Conservation (phyloP, 805 yeast genomes). For the Cephaloascus albidus region DNA sequence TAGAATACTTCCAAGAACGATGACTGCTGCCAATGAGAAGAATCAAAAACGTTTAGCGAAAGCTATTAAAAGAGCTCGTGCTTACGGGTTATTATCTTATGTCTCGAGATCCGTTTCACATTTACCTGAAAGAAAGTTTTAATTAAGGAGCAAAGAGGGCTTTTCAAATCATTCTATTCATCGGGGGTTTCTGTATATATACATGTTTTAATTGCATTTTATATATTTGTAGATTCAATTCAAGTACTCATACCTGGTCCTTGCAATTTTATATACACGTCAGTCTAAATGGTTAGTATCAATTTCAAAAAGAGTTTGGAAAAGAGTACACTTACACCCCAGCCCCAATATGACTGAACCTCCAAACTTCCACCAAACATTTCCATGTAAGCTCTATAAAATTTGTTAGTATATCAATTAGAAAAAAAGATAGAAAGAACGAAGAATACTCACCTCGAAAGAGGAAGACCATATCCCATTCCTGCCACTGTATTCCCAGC, state of each 20-base stretch:
- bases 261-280: constrained; percentile 49
- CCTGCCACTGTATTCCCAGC: constrained; percentile 78
- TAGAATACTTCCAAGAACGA: constrained; percentile 62
- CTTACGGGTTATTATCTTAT: constrained; percentile 69
- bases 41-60: constrained; percentile 67
- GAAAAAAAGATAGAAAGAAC: too few species aligned
- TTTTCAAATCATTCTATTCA: neutral
- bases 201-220: neutral
- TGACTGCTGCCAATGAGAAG: constrained; percentile 54
- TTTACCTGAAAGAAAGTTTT: constrained; percentile 29
- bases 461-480: constrained; percentile 91
- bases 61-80: constrained; percentile 74
- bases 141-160: too few species aligned
- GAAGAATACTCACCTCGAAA: constrained; percentile 45
- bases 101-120: constrained; percentile 54
- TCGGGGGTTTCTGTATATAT: neutral
- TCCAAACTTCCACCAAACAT: constrained; percentile 64
- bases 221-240: neutral
- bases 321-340: too few species aligned
- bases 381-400: constrained; percentile 61
- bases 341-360: constrained; percentile 62
- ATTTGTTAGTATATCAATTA: neutral
- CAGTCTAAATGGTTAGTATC: too few species aligned
- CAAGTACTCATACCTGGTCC: constrained; percentile 18
- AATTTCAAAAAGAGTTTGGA: too few species aligned